These are phyloP conservation scores for Sicyos baderoa DNA, from an alignment of 306 rosid genomes.

Conservation along the genomic window DNA sequence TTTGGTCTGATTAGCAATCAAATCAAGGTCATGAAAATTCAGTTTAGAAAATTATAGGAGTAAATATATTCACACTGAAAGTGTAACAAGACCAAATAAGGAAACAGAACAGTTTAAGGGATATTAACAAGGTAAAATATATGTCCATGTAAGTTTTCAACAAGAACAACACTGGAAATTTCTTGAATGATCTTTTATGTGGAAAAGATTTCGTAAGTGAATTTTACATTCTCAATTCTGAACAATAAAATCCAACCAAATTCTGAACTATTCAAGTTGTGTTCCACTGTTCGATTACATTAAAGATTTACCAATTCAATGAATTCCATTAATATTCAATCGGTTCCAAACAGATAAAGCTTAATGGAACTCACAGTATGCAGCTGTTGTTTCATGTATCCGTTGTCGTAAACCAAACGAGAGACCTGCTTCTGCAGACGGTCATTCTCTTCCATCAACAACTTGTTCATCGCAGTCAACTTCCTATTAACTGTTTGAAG, in stretches of 20 bases:
- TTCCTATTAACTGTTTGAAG: constrained; percentile 86
- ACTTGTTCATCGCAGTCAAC: constrained; percentile 79
- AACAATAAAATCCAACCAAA: background rate
- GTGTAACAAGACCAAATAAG: background rate
- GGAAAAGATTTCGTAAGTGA: background rate
- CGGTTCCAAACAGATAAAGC: background rate
- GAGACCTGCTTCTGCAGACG: constrained; percentile 97
- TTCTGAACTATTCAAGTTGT: background rate
- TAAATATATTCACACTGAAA: background rate
- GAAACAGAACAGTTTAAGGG: background rate
- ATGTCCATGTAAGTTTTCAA: background rate
- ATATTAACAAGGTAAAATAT: background rate
- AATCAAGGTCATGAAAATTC: background rate
- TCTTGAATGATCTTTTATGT: background rate
- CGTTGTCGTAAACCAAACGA: constrained; percentile 79
- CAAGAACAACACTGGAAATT: background rate
- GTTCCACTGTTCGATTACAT: background rate
- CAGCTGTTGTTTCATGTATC: constrained; percentile 65
- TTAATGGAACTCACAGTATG: constrained; percentile 44
- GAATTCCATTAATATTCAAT: background rate
- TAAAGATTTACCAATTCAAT: constrained; percentile 1
- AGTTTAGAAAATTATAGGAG: background rate
- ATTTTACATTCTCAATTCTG: background rate
- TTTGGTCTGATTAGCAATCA: background rate
- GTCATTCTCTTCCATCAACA: constrained; percentile 93